A percentile compares a stretch with the other conserved stretches of the same genome.
These are phyloP conservation scores for Fonsecaea erecta DNA, from an alignment of 2,329 filamentous ascomycete genomes.

Conservation along the genomic window DNA sequence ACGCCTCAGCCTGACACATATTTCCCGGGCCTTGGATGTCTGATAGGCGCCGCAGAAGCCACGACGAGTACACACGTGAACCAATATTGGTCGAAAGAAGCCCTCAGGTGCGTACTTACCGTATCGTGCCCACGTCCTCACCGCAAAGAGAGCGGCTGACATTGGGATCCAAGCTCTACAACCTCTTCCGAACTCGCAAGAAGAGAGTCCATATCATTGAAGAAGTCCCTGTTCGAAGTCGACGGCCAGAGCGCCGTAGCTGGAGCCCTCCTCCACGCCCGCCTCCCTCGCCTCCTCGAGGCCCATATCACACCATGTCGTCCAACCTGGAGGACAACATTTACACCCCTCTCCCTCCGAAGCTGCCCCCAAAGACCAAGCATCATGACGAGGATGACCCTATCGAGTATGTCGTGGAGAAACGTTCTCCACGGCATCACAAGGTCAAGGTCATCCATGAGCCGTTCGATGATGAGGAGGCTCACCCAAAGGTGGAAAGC, in stretches of 20 bases:
- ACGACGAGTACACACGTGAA: conserved; percentile 23
- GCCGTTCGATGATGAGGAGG: conserved; percentile 23
- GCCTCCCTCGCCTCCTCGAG: conserved; percentile 25
- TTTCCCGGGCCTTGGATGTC: conserved; percentile 27
- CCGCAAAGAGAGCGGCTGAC: conserved; percentile 25
- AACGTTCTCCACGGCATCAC: conserved; percentile 21
- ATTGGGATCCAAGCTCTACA: conserved; percentile 31
- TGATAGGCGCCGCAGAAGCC: conserved; percentile 22
- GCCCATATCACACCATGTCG: conserved; percentile 30
- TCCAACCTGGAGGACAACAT: conserved; percentile 24
- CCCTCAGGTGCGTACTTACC: conserved; percentile 32
- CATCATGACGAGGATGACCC: conserved; percentile 17
- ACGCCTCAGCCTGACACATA: neutral
- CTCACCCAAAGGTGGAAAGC: conserved; percentile 30
- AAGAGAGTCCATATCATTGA: conserved; percentile 32
- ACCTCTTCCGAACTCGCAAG: conserved; percentile 29
- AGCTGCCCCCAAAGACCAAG: conserved; percentile 24
- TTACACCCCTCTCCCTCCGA: conserved; percentile 29
- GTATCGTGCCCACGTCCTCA: conserved; percentile 19
- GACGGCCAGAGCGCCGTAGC: conserved; percentile 20
- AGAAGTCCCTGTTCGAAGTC: conserved; percentile 31
- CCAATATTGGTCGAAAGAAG: conserved; percentile 32
- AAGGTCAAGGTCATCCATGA: conserved; percentile 26
- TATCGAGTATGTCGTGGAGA: conserved; percentile 14
- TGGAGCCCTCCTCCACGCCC: conserved; percentile 20